A percentile compares a stretch with the other conserved stretches of the same genome.
Evolutionary conservation across 805 yeast genomes (phyloP).

Genomic region (Scheffersomyces coipomensis): DNA sequence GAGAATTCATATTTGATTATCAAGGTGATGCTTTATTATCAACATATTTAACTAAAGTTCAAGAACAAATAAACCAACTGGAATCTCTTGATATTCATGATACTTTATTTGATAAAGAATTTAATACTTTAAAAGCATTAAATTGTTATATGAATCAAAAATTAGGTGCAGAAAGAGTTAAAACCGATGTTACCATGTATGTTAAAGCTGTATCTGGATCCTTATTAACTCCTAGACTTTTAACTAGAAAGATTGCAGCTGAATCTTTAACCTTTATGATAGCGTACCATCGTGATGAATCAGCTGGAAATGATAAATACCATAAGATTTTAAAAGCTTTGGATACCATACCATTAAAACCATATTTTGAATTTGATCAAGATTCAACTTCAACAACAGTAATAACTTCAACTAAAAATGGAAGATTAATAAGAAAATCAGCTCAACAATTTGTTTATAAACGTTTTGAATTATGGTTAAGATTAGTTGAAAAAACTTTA

Average conservation of each 20-base stretch:
- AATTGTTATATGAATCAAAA: slow-evolving; percentile 67
- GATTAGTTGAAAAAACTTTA: slow-evolving; percentile 60
- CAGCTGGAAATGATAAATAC: slow-evolving; percentile 39
- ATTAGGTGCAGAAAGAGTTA: slow-evolving; percentile 60
- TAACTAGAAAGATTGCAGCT: slow-evolving; percentile 76
- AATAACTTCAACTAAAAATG: slow-evolving; percentile 11
- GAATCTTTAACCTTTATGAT: slow-evolving; percentile 61
- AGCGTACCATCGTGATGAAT: slow-evolving; percentile 31
- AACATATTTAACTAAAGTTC: slow-evolving; percentile 50
- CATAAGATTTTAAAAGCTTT: slow-evolving; percentile 56
- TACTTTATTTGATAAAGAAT: slow-evolving; percentile 68
- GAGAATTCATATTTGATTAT: slow-evolving; percentile 60
- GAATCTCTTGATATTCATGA: slow-evolving; percentile 40
- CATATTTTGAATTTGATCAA: slow-evolving; percentile 37
- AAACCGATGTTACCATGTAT: slow-evolving; percentile 37
- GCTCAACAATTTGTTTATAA: slow-evolving; percentile 37
- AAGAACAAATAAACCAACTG: slow-evolving; percentile 39
- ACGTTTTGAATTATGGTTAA: slow-evolving; percentile 71
- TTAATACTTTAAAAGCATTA: slow-evolving; percentile 72
- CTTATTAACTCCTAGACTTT: slow-evolving; percentile 67
- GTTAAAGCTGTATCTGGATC: slow-evolving; percentile 70
- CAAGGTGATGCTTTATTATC: slow-evolving; percentile 83
- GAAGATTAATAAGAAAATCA: slow-evolving; percentile 31
- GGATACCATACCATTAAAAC: slow-evolving; percentile 39
- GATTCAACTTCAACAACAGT: slow-evolving; percentile 4